Percentiles rank a stretch among this genome's conserved stretches.
Conservation (phyloP, 331 rosid genomes). For the Acacia concinna region DNA sequence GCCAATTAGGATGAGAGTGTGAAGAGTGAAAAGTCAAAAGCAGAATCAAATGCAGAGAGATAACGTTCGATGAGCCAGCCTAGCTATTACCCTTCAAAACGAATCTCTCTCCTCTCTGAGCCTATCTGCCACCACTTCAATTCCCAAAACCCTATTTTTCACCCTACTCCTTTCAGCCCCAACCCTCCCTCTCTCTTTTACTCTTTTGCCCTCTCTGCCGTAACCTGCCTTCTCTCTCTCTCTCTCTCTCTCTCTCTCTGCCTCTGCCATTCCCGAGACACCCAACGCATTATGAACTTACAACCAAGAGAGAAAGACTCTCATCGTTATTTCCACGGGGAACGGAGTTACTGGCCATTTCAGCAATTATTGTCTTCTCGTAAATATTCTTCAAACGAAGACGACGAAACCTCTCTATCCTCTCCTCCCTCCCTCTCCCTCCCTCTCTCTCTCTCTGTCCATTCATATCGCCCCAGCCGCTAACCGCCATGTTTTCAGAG, state of each 20-base stretch:
- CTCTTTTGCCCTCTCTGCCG: constrained; percentile 39
- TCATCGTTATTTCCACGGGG: too few species aligned
- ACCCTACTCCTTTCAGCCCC: constrained; percentile 79
- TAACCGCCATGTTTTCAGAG: constrained; percentile 94
- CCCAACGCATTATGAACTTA: constrained; percentile 22
- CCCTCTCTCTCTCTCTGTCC: constrained; percentile 21
- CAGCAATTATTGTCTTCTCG: constrained; percentile 40
- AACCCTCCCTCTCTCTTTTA: constrained; percentile 53
- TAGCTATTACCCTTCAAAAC: constrained; percentile 37
- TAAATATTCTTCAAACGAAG: constrained; percentile 31
- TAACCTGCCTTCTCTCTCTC: constrained; percentile 39
- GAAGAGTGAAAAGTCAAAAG: not conserved
- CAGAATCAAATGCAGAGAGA: not conserved
- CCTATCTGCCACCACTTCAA: constrained; percentile 67
- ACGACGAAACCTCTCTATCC: constrained; percentile 45
- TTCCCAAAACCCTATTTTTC: constrained; percentile 87
- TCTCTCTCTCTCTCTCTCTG: constrained; percentile 33
- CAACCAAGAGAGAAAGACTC: constrained; percentile 22
- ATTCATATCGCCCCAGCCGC: constrained; percentile 44
- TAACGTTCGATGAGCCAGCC: not conserved
- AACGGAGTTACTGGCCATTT: constrained; percentile 29
- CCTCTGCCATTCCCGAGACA: constrained; percentile 82
- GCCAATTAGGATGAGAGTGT: not conserved
- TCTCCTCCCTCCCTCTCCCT: constrained; percentile 22
- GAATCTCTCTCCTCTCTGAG: constrained; percentile 37